phyloP scores from a whole-genome alignment of 257 asterid genomes.

The Solanum lycopersicoides region DNA sequence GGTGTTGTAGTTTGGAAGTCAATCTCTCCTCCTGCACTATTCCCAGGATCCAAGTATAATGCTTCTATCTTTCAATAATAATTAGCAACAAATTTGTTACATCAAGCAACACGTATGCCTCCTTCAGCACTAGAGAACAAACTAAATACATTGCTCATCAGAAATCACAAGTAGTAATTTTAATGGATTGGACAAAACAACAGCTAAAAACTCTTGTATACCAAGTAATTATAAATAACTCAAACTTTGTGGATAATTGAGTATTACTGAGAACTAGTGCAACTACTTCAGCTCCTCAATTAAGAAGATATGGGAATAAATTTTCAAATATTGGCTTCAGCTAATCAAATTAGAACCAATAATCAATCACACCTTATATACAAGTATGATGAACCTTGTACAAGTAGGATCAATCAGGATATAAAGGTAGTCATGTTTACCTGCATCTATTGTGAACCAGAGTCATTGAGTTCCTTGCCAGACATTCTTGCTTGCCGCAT shows the following conservation, averaged over 20 bases:
- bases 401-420: not conserved
- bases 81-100: not conserved
- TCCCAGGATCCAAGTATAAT: not conserved
- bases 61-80: not conserved
- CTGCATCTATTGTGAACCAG: slow-evolving; percentile 97
- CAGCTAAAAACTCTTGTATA: not conserved
- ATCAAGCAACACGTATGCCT: not conserved
- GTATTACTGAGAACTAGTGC: not conserved
- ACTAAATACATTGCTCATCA: not conserved
- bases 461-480: slow-evolving; percentile 78
- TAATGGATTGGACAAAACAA: not conserved
- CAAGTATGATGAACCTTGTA: not conserved
- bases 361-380: not conserved
- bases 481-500: slow-evolving; percentile 87
- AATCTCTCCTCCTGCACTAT: not conserved
- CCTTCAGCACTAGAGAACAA: not conserved
- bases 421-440: slow-evolving; percentile 16
- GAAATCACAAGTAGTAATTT: not conserved
- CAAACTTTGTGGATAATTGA: not conserved
- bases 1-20: not conserved
- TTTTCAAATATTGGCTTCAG: not conserved
- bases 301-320: not conserved
- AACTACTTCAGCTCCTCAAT: not conserved
- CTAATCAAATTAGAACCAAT: not conserved
- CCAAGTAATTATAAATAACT: not conserved